These are phyloP conservation scores for Metschnikowia vanudenii DNA, from an alignment of 805 yeast species.

Conservation along the genomic window DNA sequence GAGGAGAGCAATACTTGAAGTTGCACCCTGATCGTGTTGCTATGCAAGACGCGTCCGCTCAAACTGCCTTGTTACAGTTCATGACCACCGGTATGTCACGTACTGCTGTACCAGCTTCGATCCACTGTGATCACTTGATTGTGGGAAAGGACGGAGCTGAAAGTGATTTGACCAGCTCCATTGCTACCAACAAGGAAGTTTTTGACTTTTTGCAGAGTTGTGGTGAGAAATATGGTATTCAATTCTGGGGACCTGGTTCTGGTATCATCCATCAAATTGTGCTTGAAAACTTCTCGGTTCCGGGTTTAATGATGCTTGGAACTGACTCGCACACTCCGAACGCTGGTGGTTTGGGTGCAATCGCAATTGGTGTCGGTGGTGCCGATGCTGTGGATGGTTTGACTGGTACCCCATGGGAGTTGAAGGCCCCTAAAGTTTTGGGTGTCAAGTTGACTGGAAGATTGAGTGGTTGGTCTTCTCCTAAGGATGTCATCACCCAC, in stretches of 20 bases:
- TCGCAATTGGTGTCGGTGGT: slow-evolving; percentile 99
- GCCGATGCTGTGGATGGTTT: slow-evolving; percentile 99
- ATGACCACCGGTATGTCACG: slow-evolving; percentile 92
- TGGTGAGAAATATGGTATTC: slow-evolving; percentile 92
- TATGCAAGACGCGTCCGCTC: slow-evolving; percentile 99
- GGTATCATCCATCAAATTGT: slow-evolving; percentile 99
- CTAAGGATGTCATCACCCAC: slow-evolving; percentile 92
- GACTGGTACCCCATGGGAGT: slow-evolving; percentile 98
- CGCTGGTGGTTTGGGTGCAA: slow-evolving; percentile 98
- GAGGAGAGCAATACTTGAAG: slow-evolving; percentile 90
- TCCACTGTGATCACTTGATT: slow-evolving; percentile 97
- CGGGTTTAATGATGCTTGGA: slow-evolving; percentile 96
- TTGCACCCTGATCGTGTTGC: slow-evolving; percentile 97
- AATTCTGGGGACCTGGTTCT: slow-evolving; percentile 99
- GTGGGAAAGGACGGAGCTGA: slow-evolving; percentile 95
- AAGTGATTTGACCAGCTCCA: slow-evolving; percentile 75
- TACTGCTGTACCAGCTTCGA: slow-evolving; percentile 91
- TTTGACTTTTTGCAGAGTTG: slow-evolving; percentile 92
- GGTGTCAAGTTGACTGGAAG: slow-evolving; percentile 93
- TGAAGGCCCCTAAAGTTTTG: slow-evolving; percentile 91
- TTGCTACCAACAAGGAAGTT: slow-evolving; percentile 87
- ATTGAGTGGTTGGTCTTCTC: slow-evolving; percentile 92
- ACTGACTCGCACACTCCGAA: slow-evolving; percentile 99
- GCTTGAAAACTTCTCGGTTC: slow-evolving; percentile 92
- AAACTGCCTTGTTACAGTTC: slow-evolving; percentile 97